These are phyloP conservation scores for Penicillium tannophilum DNA, from an alignment of 495 filamentous ascomycete genomes.

Conservation along the genomic window DNA sequence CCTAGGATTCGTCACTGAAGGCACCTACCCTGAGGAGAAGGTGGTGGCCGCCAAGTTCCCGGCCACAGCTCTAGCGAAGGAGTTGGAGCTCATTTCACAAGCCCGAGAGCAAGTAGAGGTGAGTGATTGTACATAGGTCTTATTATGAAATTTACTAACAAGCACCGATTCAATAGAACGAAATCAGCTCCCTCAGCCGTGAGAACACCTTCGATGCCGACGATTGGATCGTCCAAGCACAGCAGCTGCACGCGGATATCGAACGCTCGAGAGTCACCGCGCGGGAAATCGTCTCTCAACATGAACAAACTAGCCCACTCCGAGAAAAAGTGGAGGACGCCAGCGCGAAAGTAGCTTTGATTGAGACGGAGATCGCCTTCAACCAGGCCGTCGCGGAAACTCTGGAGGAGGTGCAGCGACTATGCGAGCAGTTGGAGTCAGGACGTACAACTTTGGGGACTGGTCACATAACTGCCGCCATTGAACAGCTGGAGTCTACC, in stretches of 20 bases:
- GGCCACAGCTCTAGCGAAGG: conserved; percentile 56
- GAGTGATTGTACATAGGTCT: conserved; percentile 14
- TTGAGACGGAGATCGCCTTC: conserved; percentile 75
- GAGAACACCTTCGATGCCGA: conserved; percentile 76
- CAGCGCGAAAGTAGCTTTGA: conserved; percentile 67
- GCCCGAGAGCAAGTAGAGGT: conserved; percentile 74
- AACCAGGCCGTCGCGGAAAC: conserved; percentile 66
- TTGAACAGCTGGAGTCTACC: conserved; percentile 59
- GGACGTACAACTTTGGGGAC: conserved; percentile 50
- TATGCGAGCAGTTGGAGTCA: conserved; percentile 45
- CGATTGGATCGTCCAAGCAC: conserved; percentile 80
- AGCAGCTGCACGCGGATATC: conserved; percentile 81
- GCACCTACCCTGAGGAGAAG: conserved; percentile 74
- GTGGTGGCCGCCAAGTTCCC: conserved; percentile 65
- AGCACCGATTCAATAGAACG: conserved; percentile 46
- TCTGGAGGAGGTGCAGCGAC: conserved; percentile 58
- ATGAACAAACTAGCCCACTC: conserved; percentile 64
- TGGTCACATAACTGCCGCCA: conserved; percentile 51
- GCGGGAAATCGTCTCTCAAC: conserved; percentile 70
- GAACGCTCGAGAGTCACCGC: conserved; percentile 70
- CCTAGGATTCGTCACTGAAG: conserved; percentile 70
- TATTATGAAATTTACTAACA: not conserved
- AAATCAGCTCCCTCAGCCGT: conserved; percentile 72
- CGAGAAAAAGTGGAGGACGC: conserved; percentile 63
- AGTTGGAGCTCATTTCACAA: conserved; percentile 64